These are phyloP conservation scores for Paragyromitra xinjiangensis DNA, from an alignment of 495 filamentous ascomycete species.

Conservation along the genomic window DNA sequence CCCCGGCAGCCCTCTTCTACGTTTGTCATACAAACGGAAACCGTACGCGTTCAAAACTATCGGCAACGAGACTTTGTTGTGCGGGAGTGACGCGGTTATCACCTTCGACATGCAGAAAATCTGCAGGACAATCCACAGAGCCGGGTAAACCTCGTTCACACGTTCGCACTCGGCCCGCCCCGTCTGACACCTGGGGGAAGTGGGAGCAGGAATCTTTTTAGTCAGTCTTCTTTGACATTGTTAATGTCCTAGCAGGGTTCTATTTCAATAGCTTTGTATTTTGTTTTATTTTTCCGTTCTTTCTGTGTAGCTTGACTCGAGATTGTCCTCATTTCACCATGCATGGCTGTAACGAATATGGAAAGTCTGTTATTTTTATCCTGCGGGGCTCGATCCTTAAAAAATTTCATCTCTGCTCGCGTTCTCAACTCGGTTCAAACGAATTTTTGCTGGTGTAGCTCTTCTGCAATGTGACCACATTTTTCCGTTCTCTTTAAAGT, in stretches of 20 bases:
- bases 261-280: background rate
- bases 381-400: slow-evolving; percentile 26
- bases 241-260: background rate
- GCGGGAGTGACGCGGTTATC: background rate
- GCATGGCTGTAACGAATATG: slow-evolving; percentile 5
- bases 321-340: background rate
- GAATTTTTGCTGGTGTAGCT: slow-evolving; percentile 13
- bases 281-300: background rate
- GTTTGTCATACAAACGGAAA: background rate
- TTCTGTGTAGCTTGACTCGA: slow-evolving; percentile 5
- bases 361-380: slow-evolving; percentile 33
- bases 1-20: background rate
- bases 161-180: slow-evolving; percentile 16
- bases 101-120: background rate
- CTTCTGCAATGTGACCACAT: slow-evolving; percentile 37
- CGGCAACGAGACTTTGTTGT: background rate
- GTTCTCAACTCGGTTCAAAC: slow-evolving; percentile 20
- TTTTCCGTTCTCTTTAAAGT: slow-evolving; percentile 32
- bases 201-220: background rate
- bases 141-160: slow-evolving; percentile 36
- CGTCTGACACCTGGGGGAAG: background rate
- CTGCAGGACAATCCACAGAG: background rate
- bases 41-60: background rate
- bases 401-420: slow-evolving; percentile 13
- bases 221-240: background rate